Evolutionary conservation across 257 asterid genomes (phyloP), one percentile per base, ranked within the genome.

Genomic region (Gynochthodes officinalis): DNA sequence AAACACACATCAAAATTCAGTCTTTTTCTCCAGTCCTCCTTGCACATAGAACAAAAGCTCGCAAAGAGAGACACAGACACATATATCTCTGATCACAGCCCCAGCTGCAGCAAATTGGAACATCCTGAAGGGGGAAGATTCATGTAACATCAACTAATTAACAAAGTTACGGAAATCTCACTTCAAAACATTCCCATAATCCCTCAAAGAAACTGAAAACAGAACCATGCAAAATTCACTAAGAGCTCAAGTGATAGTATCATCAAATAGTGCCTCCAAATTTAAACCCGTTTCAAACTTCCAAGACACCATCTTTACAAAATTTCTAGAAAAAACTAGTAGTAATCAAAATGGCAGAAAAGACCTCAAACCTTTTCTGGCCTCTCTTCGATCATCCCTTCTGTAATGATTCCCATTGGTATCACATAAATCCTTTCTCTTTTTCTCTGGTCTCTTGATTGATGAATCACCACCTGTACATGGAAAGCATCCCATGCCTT

Each of bases 401-500:
- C 60, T 79, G 32, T 37, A 15, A 19, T 75, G 85, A 78, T 77
- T 67, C 52, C 65, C 70, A 53, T 32, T 73, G 43, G 27, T 54
- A 59, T 61, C 69, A 57, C 35, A 62, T 13, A 42, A 33, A 44
- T 33, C 25, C 7, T 53, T 59, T 42, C 77, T 77, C 64, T 69
- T 82, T 73, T 73, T 83, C 37, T 74, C 69, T n/a, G 84, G 73
- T 71, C 77, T 84, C 77, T 81, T 81, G 5, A 64, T 59, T 28
- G 94, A 82, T 69, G 93, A 75, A 74, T 83, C n/a, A n/a, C n/a
- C 91, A 19, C 95, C 86, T 4, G 87, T 80, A 73, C 96, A 86
- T 80, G 74, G 84, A 74, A 91, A 89, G 85, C 96, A 91, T 21
- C 96, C 90, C 97, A 89, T 91, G 67, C 71, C 61, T 80, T 40